These are phyloP conservation scores for Silybum marianum DNA, from an alignment of 129 eudicot species.

Conservation along the genomic window DNA sequence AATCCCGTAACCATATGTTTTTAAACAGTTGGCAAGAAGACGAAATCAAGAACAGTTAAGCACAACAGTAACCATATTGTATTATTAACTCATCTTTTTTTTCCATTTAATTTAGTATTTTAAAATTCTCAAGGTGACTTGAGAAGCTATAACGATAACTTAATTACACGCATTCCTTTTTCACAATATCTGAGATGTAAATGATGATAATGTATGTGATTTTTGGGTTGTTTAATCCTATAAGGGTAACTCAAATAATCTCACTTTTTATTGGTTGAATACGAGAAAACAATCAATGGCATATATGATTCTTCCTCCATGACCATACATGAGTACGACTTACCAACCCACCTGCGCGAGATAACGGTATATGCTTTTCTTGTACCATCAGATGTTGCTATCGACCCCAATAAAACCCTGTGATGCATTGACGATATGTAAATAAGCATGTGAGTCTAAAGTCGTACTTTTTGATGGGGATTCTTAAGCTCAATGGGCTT, in stretches of 20 bases:
- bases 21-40: neutral
- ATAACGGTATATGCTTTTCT: conserved; percentile 81
- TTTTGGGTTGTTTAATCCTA: too few relatives aligned
- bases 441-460: conserved; percentile 56
- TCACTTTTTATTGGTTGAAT: too few relatives aligned
- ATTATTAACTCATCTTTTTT: too few relatives aligned
- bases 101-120: too few relatives aligned
- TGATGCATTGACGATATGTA: conserved; percentile 69
- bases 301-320: conserved; percentile 23
- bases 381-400: conserved; percentile 88
- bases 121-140: too few relatives aligned
- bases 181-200: too few relatives aligned
- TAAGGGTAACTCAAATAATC: too few relatives aligned
- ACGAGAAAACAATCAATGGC: neutral
- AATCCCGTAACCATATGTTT: neutral
- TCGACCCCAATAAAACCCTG: conserved; percentile 98
- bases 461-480: conserved; percentile 30
- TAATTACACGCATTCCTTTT: too few relatives aligned
- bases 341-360: conserved; percentile 98
- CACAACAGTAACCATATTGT: neutral
- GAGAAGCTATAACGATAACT: too few relatives aligned
- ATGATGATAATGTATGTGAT: too few relatives aligned
- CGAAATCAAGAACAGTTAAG: conserved; percentile 8
- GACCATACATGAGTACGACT: conserved; percentile 40
- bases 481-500: conserved; percentile 26